Conservation (phyloP, 176 grass and related monocot genomes). For the Ampelocalamus luodianensis region DNA sequence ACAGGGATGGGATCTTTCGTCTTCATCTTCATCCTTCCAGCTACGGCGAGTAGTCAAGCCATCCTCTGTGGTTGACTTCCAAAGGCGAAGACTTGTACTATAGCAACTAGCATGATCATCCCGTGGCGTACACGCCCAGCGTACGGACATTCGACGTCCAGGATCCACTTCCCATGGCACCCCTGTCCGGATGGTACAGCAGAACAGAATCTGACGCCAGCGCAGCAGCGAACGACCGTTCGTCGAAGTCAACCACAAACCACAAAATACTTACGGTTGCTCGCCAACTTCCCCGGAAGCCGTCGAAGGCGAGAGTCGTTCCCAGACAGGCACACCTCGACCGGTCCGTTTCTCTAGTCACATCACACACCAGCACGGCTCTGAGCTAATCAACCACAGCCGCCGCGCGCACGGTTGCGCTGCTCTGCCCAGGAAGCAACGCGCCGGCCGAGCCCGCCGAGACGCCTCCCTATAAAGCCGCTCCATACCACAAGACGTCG, state of each 20-base stretch:
- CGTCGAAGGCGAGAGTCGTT: neutral
- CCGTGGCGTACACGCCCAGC: neutral
- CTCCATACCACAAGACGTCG: neutral
- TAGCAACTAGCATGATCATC: neutral
- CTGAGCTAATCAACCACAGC: neutral
- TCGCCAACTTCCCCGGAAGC: constrained; percentile 23
- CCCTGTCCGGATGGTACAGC: neutral
- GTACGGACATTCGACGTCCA: neutral
- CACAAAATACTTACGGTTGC: neutral
- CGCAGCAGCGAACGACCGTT: neutral
- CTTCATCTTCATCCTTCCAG: neutral
- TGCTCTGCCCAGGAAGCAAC: constrained; percentile 37
- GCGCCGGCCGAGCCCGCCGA: neutral
- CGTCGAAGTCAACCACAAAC: neutral
- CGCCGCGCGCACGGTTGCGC: neutral
- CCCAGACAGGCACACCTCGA: neutral
- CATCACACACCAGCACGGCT: neutral
- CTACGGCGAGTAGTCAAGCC: constrained; percentile 38
- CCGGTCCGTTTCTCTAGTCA: neutral
- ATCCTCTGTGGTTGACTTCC: constrained; percentile 21
- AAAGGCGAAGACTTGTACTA: neutral
- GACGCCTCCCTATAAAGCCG: constrained; percentile 30
- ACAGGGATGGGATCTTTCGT: neutral
- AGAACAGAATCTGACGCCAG: neutral
- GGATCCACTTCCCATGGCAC: neutral